Base-by-base conservation (phyloP, 108 stramenopile species). In the Cyclostephanos tholiformis region DNA sequence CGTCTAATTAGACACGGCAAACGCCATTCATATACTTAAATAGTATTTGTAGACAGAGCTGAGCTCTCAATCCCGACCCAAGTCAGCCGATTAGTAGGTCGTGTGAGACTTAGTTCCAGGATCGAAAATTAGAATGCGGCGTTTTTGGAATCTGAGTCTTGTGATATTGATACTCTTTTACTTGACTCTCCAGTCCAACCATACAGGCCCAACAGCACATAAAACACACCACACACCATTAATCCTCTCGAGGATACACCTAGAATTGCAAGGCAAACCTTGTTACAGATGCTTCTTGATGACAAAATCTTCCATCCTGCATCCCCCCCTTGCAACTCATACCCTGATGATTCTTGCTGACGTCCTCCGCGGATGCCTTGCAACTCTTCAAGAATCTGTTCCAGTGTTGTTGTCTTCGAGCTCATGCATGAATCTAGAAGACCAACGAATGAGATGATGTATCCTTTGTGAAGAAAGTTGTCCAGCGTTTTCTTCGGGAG, bases 401-500 rank as follows among this genome's bases (percentile, higher is more conserved):
- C 48, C 32, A 80, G 44, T 19, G 57, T 48, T 19, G 57, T 48
- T 29, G 26, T 75, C 22, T 65, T 71, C 11, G 74, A 71, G 44
- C 44, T 70, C 64, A 74, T n/a, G n/a, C 43, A 59, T 36, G 74
- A 57, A 26, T 81, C 73, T 1, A 81, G 19, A 2, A 81, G 41
- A 4, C 80, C 80, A 30, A 81, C 29, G 46, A 81, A 75, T 4
- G 69, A 71, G 38, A 60, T 63, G 4, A 81, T 12, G 39, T 75
- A 81, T 10, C 73, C 80, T 60, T 65, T 36, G 14, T 74, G 80
- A 6, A 74, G 39, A 63, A 64, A 74, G 35, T 74, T 71, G 8
- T 25, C 35, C 35, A 81, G 41, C 0, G 80, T 71, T 23, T 57
- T 69, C 32, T 61, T 43, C 23, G 80, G 80, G 4, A 71, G 11